Base-by-base conservation (phyloP, 2,329 filamentous ascomycete species). In the Trichoderma endophyticum region DNA sequence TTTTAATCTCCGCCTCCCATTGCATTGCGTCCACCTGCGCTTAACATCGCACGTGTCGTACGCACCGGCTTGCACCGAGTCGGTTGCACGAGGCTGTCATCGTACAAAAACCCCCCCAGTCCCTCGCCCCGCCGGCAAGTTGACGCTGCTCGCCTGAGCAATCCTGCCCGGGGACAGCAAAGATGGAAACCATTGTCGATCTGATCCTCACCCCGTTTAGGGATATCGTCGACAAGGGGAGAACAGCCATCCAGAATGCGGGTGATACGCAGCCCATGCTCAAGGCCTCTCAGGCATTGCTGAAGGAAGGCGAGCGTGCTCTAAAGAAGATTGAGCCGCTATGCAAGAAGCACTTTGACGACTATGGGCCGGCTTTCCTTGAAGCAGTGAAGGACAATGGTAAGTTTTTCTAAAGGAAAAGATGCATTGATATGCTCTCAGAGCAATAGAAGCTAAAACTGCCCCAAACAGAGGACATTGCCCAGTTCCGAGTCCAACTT, bases 331-430 rank as follows among this genome's bases (percentile, higher is more conserved):
- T 89, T 56, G 85, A 87, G 74, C 86, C 86, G 43, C 77, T 87
- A 14, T 88, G 86, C 76, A 82, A 80, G 72, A 85, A 84, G 69
- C 81, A 84, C 61, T 77, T 84, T 57, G 83, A 84, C 7, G 84
- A 87, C 48, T 88, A 86, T 69, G 84, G 85, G 6, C 74, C 78
- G 28, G 83, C 81, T 73, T 89, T 89, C 74, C 77, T 86, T 24
- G 80, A 84, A 73, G 84, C 85, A 6, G 80, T 89, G 30, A 87
- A 86, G 73, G 86, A 87, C 67, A 85, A 88, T 73, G 85, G 87
- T 89, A 80, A 75, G 83, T 74, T 68, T 28, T n/a, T 51, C 48
- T n/a, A 15, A 28, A 26, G 15, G 2, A 21, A 48, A 6, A 21
- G 1, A 48, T 32, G 0, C 6, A 51, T 34, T 26, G 30, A 12